phyloP scores from a whole-genome alignment of 495 filamentous ascomycete species.

The Acidiella bohemica region DNA sequence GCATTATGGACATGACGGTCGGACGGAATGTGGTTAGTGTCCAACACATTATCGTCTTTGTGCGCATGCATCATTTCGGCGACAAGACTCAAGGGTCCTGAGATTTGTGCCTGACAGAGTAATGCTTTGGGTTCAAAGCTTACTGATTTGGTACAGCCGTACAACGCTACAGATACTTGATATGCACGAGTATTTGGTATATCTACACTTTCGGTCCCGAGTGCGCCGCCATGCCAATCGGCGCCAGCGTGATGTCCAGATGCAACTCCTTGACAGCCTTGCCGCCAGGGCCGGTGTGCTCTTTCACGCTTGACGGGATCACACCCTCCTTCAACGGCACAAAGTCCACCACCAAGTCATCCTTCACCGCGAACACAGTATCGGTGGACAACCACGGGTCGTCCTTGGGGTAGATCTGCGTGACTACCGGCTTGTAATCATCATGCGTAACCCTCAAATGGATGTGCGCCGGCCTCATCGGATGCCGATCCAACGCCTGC shows the following conservation, averaged over 20 bases:
- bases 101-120: too few relatives aligned
- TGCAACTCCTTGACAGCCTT: slow-evolving; percentile 24
- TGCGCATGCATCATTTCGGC: too few relatives aligned
- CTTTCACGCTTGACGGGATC: slow-evolving; percentile 8
- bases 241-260: slow-evolving; percentile 27
- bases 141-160: too few relatives aligned
- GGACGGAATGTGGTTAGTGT: too few relatives aligned
- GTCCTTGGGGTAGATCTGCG: slow-evolving; percentile 50
- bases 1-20: too few relatives aligned
- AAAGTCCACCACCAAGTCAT: slow-evolving; percentile 52
- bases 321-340: slow-evolving; percentile 36
- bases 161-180: too few relatives aligned
- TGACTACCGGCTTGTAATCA: slow-evolving; percentile 40
- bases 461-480: slow-evolving; percentile 31
- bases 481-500: slow-evolving; percentile 53
- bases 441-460: slow-evolving; percentile 30
- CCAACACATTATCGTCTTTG: too few relatives aligned
- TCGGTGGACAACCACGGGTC: slow-evolving; percentile 48
- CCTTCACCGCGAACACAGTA: slow-evolving; percentile 55
- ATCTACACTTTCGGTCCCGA: slow-evolving; percentile 2
- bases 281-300: slow-evolving; percentile 18
- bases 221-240: slow-evolving; percentile 16
- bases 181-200: too few relatives aligned
- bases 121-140: too few relatives aligned
- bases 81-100: too few relatives aligned